Base-by-base conservation (phyloP, 2,329 filamentous ascomycete species). In the Fusarium decemcellulare region DNA sequence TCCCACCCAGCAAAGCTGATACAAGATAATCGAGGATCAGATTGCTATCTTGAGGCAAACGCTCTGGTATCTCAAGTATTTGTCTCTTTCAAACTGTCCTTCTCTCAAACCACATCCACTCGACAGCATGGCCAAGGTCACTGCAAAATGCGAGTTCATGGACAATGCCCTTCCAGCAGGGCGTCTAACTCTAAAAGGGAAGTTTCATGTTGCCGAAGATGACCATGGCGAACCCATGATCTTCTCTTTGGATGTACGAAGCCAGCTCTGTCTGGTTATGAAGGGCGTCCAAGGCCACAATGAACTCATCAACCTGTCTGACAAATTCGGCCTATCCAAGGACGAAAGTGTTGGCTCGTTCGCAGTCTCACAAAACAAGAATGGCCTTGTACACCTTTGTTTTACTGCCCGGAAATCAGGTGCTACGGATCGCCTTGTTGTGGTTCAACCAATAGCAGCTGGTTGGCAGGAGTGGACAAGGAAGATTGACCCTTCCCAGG, bases 81-180 rank as follows among this genome's bases (percentile, higher is more conserved):
- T n/a, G 18, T 5, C 4, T n/a, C 15, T 11, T 43, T 12, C 9
- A 50, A n/a, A n/a, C 11, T 11, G 16, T 43, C 12, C 23, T 6
- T 18, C 18, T 18, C 8, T 4, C 8, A 43, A 43, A 18, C 40
- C 40, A 43, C 40, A n/a, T 10, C 5, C 16, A 8, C 3, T 23
- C 18, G 18, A 23, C 4, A 23, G 18, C 10, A 43, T 43, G 40
- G n/a, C 40, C 10, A 43, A 43, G 14, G 16, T 43, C 40, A 43
- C 40, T 6, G 16, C 40, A 11, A 43, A 18, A 15, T 50, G 46
- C 15, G 46, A 50, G 23, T 50, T 50, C 11, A 50, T 50, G 46
- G 46, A 50, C 46, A 50, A 50, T 50, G 46, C 46, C 23, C n/a
- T 50, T 30, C 46, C 46, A 11, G 46, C 46, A 10, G 14, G 46